These are phyloP conservation scores for Apiospora sp. DNA, from an alignment of 2,329 filamentous ascomycete species.

Conservation along the genomic window DNA sequence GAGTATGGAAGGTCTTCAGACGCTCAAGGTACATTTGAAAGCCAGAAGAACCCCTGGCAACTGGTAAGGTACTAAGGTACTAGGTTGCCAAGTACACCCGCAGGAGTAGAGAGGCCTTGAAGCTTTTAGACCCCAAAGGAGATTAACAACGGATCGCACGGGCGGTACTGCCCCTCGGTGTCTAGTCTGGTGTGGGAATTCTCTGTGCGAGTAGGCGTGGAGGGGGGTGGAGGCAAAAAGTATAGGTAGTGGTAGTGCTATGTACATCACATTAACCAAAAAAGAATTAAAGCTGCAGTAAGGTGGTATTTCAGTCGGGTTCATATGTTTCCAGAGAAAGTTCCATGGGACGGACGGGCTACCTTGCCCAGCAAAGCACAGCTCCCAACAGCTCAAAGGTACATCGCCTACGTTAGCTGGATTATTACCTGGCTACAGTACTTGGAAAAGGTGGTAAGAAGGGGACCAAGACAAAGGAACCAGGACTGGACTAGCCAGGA, in stretches of 20 bases:
- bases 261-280: constrained; percentile 14
- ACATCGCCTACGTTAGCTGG: background rate
- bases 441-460: background rate
- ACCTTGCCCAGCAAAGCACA: background rate
- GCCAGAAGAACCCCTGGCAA: background rate
- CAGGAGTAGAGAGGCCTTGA: background rate
- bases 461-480: background rate
- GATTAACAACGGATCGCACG: constrained; percentile 26
- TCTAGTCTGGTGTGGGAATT: constrained; percentile 12
- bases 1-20: constrained; percentile 11
- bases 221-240: constrained; percentile 6
- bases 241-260: background rate
- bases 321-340: constrained; percentile 16
- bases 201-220: background rate
- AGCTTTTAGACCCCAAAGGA: constrained; percentile 27
- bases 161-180: constrained; percentile 10
- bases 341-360: constrained; percentile 14
- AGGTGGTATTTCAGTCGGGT: constrained; percentile 20
- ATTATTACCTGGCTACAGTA: background rate
- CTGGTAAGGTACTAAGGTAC: background rate
- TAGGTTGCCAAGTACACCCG: background rate
- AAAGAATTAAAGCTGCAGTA: constrained; percentile 11
- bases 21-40: constrained; percentile 5
- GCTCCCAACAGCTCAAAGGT: background rate
- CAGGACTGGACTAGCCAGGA: constrained; percentile 1